Conservation (phyloP, 495 filamentous ascomycete genomes). For the Pseudoneurospora amorphoporcata region DNA sequence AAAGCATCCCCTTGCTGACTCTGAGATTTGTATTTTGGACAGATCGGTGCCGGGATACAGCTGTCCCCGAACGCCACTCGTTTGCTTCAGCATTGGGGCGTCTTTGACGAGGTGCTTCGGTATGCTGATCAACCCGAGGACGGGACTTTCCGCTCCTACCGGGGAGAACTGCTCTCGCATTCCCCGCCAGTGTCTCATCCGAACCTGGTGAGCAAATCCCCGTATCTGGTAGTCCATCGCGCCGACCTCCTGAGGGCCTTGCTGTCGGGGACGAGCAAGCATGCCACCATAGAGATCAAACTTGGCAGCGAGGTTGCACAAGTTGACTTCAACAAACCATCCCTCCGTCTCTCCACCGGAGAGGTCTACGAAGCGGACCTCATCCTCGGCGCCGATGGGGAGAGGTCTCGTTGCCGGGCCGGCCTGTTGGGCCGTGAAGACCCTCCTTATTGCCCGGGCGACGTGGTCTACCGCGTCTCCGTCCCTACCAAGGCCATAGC, state of each 20-base stretch:
- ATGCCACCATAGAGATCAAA: conserved; percentile 36
- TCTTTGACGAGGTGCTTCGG: conserved; percentile 12
- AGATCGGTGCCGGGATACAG: conserved; percentile 45
- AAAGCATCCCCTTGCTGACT: neutral
- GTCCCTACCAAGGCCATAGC: neutral
- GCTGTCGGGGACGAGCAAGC: conserved; percentile 33
- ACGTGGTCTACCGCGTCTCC: conserved; percentile 4
- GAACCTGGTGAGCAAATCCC: conserved; percentile 16
- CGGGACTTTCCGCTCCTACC: conserved; percentile 22
- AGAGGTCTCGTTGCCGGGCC: conserved; percentile 39
- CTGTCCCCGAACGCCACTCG: conserved; percentile 41
- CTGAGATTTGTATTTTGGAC: neutral
- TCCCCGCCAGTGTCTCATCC: conserved; percentile 23
- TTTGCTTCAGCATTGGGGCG: conserved; percentile 34
- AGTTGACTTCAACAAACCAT: conserved; percentile 17
- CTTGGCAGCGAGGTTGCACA: conserved; percentile 27
- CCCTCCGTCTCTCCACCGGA: conserved; percentile 17
- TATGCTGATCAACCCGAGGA: conserved; percentile 20
- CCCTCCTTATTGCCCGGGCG: conserved; percentile 17
- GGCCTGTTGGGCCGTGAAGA: conserved; percentile 28
- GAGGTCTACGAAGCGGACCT: conserved; percentile 33
- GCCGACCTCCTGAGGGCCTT: conserved; percentile 44
- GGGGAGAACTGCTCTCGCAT: neutral
- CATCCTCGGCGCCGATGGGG: conserved; percentile 46
- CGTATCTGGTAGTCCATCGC: conserved; percentile 46